Base-by-base conservation (phyloP, 2,329 filamentous ascomycete species). In the Aspergillus fructus region DNA sequence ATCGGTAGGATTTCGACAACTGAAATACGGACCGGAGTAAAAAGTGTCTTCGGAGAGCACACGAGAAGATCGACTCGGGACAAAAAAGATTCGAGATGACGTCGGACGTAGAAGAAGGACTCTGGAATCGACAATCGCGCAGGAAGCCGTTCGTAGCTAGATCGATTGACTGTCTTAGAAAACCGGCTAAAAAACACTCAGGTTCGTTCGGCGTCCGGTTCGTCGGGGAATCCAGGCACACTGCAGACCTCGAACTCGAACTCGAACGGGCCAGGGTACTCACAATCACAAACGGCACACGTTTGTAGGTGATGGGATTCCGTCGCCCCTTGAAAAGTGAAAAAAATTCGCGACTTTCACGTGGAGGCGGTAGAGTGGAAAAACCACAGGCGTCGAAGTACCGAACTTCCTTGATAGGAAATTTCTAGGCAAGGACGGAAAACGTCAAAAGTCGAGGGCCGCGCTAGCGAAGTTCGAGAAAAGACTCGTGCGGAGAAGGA, bases 321-420 rank as follows among this genome's bases (percentile, higher is more conserved):
- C 48, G 58, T 62, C 56, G 60, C 59, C 62, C 67, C 60, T 70
- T 63, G 61, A 51, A 55, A 62, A 59, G 53, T 47, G 56, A 59
- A 55, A 34, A 59, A 60, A 46, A 30, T 30, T 59, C 65, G 70
- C 65, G 66, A 66, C 55, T 69, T 63, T 62, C 64, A 71, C 67
- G 67, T 66, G 61, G 63, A 49, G 59, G 62, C 53, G 47, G 59
- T 56, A 1, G 27, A 48, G 53, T 50, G 30, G 54, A 53, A 43
- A 34, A 40, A 40, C 24, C 33, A 42, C 45, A 49, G 50, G 34
- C 8, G 46, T 54, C 37, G 19, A 54, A 19, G 33, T 59, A 47
- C 50, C 45, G 43, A 52, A 59, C 52, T 62, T 55, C 41, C 58
- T 59, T 30, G 47, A 46, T 49, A 43, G 53, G 42, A 50, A 48